Evolutionary conservation across 208 protist species (phyloP), one percentile per base, ranked within the genome.

Genomic region (Herpetomonas tarakana): DNA sequence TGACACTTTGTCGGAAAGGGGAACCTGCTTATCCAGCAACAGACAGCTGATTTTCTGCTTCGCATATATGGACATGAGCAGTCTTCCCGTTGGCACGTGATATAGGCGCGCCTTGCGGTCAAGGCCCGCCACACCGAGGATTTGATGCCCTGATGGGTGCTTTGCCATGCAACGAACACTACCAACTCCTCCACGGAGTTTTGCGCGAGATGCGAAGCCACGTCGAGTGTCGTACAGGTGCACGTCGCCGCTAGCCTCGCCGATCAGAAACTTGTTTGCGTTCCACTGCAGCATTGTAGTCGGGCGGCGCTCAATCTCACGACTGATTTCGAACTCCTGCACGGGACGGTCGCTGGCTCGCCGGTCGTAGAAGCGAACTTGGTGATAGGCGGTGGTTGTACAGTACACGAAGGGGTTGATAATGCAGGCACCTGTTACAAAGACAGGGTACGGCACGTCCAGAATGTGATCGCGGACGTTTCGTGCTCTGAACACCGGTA

Each of bases 201-300:
- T 93, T 0, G 86, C 86, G 9, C 86, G 68, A 2, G 86, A 93
- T 14, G 74, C 74, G 73, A 93, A 93, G n/a, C 86, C 86, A 28
- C 86, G 73, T 9, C 86, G 74, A 1, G 86, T 93, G 52, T 93
- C 86, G 61, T 93, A 93, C 31, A 93, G 60, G 62, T 93, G 86
- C 39, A 93, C 71, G 67, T 93, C 86, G 18, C 86, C 86, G 54
- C 82, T 90, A 27, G 86, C 79, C 39, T 93, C 82, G 18, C 86
- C 86, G 62, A 93, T 86, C 9, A 93, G 57, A 71, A 90, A 93
- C 46, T 93, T 93, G 63, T 93, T 93, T 24, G 78, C 71, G 49
- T 93, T 93, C 83, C 86, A 93, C 67, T 93, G 86, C 26, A 90
- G 51, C 64, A 93, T 75, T 16, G 65, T 80, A 12, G 86, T 93